A percentile compares a stretch with the other conserved stretches of the same genome.
Conservation (phyloP, 1,284 basidiomycete species). For the Trametes polyzona region DNA sequence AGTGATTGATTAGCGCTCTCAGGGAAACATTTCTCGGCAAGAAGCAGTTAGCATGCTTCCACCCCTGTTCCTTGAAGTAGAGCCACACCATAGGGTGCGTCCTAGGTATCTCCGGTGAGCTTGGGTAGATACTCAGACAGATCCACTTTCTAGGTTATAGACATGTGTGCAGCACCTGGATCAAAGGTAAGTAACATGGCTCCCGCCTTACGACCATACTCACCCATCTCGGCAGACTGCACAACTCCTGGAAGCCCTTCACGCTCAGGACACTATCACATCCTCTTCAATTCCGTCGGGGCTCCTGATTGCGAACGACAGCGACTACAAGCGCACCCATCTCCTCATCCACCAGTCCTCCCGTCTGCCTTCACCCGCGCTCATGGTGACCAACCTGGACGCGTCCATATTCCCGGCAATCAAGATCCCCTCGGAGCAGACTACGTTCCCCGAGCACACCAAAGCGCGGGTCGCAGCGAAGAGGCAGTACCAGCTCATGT, state of each 20-base stretch:
- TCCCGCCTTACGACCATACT: too few relatives aligned
- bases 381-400: conserved; percentile 97
- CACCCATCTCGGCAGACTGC: conserved; percentile 60
- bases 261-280: conserved; percentile 65
- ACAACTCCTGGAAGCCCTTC: conserved; percentile 89
- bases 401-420: conserved; percentile 88
- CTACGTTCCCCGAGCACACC: conserved; percentile 31
- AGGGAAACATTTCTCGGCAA: conserved; percentile 96
- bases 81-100: conserved; percentile 83
- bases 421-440: conserved; percentile 50
- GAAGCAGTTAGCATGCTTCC: conserved; percentile 99
- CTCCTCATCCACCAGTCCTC: conserved; percentile 98
- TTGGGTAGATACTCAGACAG: too few relatives aligned
- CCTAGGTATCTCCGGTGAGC: background rate
- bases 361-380: conserved; percentile 88
- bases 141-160: conserved; percentile 68
- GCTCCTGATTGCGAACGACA: conserved; percentile 88
- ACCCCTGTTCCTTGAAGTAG: conserved; percentile 93
- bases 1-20: background rate
- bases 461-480: conserved; percentile 33
- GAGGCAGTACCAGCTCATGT: conserved; percentile 60
- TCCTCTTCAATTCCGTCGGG: conserved; percentile 73
- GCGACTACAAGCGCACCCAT: conserved; percentile 93
- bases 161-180: conserved; percentile 99
- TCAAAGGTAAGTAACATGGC: conserved; percentile 74